Conservation (phyloP, 441 rosid species). For the Populus hybrid region DNA sequence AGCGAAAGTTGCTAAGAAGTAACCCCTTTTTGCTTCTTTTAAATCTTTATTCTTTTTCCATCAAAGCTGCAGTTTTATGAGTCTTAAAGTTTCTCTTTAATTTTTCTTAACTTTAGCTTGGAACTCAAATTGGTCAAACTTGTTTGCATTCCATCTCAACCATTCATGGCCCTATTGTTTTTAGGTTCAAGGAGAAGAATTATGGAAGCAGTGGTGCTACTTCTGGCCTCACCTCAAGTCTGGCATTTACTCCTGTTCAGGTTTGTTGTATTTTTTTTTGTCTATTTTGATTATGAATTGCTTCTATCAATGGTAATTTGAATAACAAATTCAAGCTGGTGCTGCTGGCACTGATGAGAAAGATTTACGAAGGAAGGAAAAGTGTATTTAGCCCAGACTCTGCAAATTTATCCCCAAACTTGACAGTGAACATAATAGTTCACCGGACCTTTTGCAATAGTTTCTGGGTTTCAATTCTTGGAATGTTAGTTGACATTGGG, state of each 20-base stretch:
- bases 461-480: neutral
- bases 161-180: neutral
- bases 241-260: slow-evolving; percentile 96
- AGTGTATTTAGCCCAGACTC: neutral
- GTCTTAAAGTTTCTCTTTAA: neutral
- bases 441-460: neutral
- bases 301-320: neutral
- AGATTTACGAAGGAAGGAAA: neutral
- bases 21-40: slow-evolving; percentile 7
- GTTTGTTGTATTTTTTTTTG: slow-evolving; percentile 22
- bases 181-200: slow-evolving; percentile 65
- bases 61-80: neutral
- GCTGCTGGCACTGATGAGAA: neutral
- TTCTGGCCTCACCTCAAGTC: slow-evolving; percentile 88
- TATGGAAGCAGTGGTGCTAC: slow-evolving; percentile 86
- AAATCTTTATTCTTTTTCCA: neutral
- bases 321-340: neutral
- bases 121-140: neutral
- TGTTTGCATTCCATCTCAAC: neutral
- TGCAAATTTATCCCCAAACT: neutral
- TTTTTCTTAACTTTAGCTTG: neutral
- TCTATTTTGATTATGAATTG: neutral
- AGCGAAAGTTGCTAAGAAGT: slow-evolving; percentile 92
- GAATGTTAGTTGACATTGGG: neutral
- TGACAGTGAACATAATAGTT: neutral